Conservation (phyloP, 345 rosid genomes). For the Toxicodendron radicans region DNA sequence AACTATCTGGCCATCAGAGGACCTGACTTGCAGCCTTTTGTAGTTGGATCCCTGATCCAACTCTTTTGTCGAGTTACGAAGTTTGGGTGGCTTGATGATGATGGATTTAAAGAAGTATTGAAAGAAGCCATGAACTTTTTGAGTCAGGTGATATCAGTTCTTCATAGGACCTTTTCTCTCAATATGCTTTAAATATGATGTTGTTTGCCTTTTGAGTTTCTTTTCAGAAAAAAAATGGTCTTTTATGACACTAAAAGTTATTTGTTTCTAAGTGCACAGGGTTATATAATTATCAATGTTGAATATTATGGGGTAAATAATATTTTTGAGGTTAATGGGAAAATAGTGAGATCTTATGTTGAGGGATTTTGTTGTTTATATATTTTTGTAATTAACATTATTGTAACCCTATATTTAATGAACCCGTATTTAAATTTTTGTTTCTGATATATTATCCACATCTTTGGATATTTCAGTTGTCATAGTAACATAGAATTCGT, state of each 20-base stretch:
- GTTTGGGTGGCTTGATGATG: constrained; percentile 45
- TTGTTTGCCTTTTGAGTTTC: neutral
- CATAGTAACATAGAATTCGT: neutral
- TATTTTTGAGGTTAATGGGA: neutral
- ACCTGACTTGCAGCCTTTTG: constrained; percentile 33
- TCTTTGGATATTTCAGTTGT: neutral
- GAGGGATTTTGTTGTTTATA: neutral
- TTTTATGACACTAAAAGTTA: neutral
- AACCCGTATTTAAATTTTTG: neutral
- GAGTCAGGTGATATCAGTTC: constrained; percentile 28
- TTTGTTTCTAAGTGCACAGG: neutral
- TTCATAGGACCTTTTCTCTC: neutral
- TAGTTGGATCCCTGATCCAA: constrained; percentile 30
- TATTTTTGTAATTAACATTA: neutral
- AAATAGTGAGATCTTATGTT: neutral
- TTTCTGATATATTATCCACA: neutral
- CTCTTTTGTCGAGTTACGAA: constrained; percentile 37
- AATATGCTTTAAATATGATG: neutral
- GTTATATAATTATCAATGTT: neutral
- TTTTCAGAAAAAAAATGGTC: too few species aligned
- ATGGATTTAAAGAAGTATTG: constrained; percentile 31
- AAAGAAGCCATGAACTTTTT: constrained; percentile 33
- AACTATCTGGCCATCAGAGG: constrained; percentile 38
- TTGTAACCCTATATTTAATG: neutral
- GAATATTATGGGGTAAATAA: neutral